Percentiles rank a stretch among this genome's conserved stretches.
phyloP scores from a whole-genome alignment of 257 asterid genomes.

The Solanum bulbocastanum region DNA sequence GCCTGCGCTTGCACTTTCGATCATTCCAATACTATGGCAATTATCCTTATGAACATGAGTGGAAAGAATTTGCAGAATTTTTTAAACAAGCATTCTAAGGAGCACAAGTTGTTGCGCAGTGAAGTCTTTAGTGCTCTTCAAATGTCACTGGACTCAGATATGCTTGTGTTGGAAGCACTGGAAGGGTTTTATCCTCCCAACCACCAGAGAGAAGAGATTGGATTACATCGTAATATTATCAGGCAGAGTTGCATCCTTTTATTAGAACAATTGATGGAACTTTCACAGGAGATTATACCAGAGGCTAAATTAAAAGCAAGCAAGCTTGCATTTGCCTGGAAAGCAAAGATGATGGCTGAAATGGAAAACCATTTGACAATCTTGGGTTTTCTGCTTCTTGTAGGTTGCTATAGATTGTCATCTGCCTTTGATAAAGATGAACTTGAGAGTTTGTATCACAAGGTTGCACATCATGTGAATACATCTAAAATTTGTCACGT shows the following conservation, averaged over 20 bases:
- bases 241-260: slow-evolving; percentile 13
- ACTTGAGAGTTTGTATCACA: slow-evolving; percentile 16
- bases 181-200: slow-evolving; percentile 13
- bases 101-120: neutral
- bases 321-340: slow-evolving; percentile 35
- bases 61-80: slow-evolving; percentile 10
- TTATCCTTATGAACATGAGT: slow-evolving; percentile 10
- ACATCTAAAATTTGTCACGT: slow-evolving; percentile 22
- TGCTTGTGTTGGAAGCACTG: slow-evolving; percentile 31
- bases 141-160: slow-evolving; percentile 36
- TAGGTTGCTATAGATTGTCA: slow-evolving; percentile 33
- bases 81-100: neutral
- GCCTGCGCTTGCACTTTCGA: neutral
- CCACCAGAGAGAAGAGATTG: slow-evolving; percentile 11
- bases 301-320: slow-evolving; percentile 23
- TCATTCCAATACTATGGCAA: slow-evolving; percentile 7
- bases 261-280: slow-evolving; percentile 24
- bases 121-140: slow-evolving; percentile 24
- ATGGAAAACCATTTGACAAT: slow-evolving; percentile 19
- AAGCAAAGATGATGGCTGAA: slow-evolving; percentile 6
- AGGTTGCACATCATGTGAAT: slow-evolving; percentile 17
- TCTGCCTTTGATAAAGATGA: slow-evolving; percentile 26
- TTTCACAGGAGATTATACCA: slow-evolving; percentile 26
- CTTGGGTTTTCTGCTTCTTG: slow-evolving; percentile 33
- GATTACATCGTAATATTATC: slow-evolving; percentile 4